Evolutionary conservation across 257 asterid genomes (phyloP).

Genomic region (Penstemon eatonii): DNA sequence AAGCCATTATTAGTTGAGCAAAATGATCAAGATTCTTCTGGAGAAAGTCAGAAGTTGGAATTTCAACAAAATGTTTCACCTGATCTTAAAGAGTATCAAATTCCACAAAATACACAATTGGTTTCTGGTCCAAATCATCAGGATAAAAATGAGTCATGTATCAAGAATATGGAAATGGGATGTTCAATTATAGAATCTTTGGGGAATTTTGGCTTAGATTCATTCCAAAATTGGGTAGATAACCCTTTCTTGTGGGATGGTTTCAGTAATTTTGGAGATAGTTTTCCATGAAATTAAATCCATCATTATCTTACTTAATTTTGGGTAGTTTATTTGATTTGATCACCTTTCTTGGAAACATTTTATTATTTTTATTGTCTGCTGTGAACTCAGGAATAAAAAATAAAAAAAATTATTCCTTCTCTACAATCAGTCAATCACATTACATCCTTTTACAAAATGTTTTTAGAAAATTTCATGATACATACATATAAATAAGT

Average conservation of each 20-base stretch:
- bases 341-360: no score
- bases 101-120: conserved; percentile 23
- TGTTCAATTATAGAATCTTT: conserved; percentile 14
- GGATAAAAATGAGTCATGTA: background rate
- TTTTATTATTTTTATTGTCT: no score
- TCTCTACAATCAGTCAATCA: no score
- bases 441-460: no score
- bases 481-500: no score
- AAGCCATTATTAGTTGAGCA: conserved; percentile 30
- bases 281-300: conserved; percentile 37
- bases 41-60: conserved; percentile 22
- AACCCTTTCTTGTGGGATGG: conserved; percentile 65
- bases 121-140: conserved; percentile 8
- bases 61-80: conserved; percentile 11
- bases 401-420: no score
- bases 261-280: conserved; percentile 39
- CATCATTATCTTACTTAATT: no score
- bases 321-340: no score
- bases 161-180: conserved; percentile 24
- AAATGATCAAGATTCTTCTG: background rate
- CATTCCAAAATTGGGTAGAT: conserved; percentile 48
- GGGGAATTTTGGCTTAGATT: conserved; percentile 24
- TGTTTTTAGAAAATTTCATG: no score
- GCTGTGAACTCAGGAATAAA: no score
- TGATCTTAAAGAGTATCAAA: conserved; percentile 25